Base-by-base conservation (phyloP, 352 stramenopile genomes). In the Globisporangium nagaii region DNA sequence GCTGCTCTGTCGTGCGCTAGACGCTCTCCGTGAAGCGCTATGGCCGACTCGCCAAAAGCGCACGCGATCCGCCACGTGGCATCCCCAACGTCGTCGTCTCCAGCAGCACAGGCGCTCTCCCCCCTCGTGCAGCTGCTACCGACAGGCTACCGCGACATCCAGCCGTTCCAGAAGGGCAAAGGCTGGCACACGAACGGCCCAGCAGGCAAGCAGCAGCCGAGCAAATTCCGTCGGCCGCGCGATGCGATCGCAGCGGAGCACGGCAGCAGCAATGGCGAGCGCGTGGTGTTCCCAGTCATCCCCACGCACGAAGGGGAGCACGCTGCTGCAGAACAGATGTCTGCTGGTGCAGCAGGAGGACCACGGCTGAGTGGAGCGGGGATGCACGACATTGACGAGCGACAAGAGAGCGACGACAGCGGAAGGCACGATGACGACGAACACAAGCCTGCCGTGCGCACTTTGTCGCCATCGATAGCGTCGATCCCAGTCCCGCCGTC, bases 71-170 rank as follows among this genome's bases (percentile, higher is more conserved):
- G 60, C 20, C 51, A 47, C 12, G 39, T 39, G 37, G 8, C 37
- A 6, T 34, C 27, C 1, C 27, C 37, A 8, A 6, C 28, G 25
- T 45, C 35, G 20, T 36, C 53, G 8, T 32, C 53, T 27, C 24
- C 46, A 19, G 13, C 32, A 24, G 20, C 27, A 20, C 53, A 51
- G n/a, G 51, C 45, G 27, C 52, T 86, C 7, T 89, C 79, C 1
- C 79, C 79, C n/a, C 70, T 87, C 35, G 71, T 84, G 25, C 71
- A 78, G 27, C 55, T 85, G 1, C 50, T 86, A 32, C 76, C 79
- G 2, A 86, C 70, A 2, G 79, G 79, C 0, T 87, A 87, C 51
- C 74, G 76, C 36, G 74, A 86, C 47, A 73, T 89, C n/a, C 74
- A 86, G 41, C 79, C 72, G 9, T 77, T 89, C 61, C 75, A 84